phyloP scores from a whole-genome alignment of 139 green algal genomes.

The Picochlorum sp. region DNA sequence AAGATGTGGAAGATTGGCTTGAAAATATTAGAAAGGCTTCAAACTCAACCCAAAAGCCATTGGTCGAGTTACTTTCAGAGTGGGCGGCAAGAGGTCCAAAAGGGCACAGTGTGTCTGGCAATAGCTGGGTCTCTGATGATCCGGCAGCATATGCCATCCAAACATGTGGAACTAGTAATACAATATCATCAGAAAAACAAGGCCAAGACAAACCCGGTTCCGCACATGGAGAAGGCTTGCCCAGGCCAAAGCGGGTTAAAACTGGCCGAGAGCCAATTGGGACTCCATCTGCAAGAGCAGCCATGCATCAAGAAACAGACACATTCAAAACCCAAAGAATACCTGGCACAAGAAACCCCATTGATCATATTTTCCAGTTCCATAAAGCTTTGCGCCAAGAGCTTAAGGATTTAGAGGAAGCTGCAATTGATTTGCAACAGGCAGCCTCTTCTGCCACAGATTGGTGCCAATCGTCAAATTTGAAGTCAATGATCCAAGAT shows the following conservation, averaged over 20 bases:
- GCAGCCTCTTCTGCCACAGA: neutral
- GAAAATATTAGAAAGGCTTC: slow-evolving; percentile 51
- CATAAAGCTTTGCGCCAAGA: slow-evolving; percentile 57
- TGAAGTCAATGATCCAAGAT: slow-evolving; percentile 4
- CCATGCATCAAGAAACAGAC: neutral
- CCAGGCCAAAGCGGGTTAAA: neutral
- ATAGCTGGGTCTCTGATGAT: slow-evolving; percentile 16
- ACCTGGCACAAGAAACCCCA: slow-evolving; percentile 53
- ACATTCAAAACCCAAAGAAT: neutral
- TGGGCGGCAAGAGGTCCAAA: slow-evolving; percentile 57
- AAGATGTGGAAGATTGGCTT: slow-evolving; percentile 57
- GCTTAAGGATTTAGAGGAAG: slow-evolving; percentile 66
- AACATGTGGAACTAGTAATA: slow-evolving; percentile 20
- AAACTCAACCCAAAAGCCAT: slow-evolving; percentile 36
- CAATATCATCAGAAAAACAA: neutral
- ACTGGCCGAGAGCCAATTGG: neutral
- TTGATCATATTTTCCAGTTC: slow-evolving; percentile 97
- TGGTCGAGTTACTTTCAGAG: slow-evolving; percentile 73
- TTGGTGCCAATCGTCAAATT: neutral
- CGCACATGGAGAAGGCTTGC: neutral
- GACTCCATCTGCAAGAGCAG: neutral
- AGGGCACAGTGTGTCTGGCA: neutral
- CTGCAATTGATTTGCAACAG: slow-evolving; percentile 43
- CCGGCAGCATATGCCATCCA: slow-evolving; percentile 24
- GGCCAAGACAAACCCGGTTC: neutral